A percentile compares a stretch with the other conserved stretches of the same genome.
Evolutionary conservation across 106 monocot species (phyloP).

Genomic region (Dendrobium huoshanense): DNA sequence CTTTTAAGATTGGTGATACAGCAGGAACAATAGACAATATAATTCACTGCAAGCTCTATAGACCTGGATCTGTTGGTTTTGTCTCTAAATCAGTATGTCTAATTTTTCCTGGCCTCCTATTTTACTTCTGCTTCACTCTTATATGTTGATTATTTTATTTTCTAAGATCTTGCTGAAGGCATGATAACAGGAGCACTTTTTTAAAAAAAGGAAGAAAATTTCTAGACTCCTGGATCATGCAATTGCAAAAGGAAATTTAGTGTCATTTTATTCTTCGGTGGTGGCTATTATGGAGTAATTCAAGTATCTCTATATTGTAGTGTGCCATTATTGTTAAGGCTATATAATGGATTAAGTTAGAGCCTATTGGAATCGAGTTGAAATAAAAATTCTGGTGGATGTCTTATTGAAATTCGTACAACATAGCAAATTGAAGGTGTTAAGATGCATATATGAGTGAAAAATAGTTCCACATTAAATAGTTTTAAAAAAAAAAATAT

Average conservation of each 20-base stretch:
- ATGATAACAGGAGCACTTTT: neutral
- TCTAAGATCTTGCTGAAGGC: neutral
- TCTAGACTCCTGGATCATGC: neutral
- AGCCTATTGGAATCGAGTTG: neutral
- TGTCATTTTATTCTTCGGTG: neutral
- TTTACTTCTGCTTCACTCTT: neutral
- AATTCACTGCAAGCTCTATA: conserved; percentile 93
- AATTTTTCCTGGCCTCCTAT: neutral
- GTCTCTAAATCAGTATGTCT: conserved; percentile 94
- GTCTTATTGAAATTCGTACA: neutral
- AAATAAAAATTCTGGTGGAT: neutral
- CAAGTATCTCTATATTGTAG: neutral
- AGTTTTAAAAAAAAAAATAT: neutral
- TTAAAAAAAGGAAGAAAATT: neutral
- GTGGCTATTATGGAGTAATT: neutral
- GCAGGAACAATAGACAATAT: conserved; percentile 99
- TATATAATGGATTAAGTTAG: neutral
- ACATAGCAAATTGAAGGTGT: neutral
- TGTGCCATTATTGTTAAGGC: neutral
- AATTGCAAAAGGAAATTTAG: neutral
- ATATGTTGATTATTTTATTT: neutral
- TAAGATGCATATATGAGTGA: neutral
- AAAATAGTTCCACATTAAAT: neutral
- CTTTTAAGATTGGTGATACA: conserved; percentile 98
- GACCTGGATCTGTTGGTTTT: conserved; percentile 95